Percentiles rank a stretch among this genome's conserved stretches.
Conservation (phyloP, 805 yeast genomes). For the Yarrowia sp. region DNA sequence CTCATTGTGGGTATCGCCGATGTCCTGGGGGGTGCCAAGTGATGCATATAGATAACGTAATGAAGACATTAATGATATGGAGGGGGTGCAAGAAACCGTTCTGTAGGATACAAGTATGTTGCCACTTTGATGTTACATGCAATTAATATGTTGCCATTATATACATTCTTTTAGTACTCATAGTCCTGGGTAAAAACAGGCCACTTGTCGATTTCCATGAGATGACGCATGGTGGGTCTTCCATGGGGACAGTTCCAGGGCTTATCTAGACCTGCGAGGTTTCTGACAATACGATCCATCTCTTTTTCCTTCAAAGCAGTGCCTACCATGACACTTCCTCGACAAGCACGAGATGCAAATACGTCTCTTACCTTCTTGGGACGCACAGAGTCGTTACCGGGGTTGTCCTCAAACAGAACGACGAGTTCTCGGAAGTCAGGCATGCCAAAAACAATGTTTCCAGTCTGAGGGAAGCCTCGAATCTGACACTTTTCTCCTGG, state of each 20-base stretch:
- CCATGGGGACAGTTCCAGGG: slow-evolving; percentile 99
- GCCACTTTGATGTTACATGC: too few species aligned
- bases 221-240: slow-evolving; percentile 93
- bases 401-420: slow-evolving; percentile 65
- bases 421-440: slow-evolving; percentile 79
- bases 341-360: slow-evolving; percentile 95
- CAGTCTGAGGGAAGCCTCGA: slow-evolving; percentile 74
- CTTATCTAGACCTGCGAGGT: slow-evolving; percentile 75
- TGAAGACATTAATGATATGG: neutral
- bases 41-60: too few species aligned
- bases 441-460: slow-evolving; percentile 67
- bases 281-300: slow-evolving; percentile 73
- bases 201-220: slow-evolving; percentile 58
- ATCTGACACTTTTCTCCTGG: slow-evolving; percentile 67
- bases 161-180: neutral
- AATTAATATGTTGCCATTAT: neutral
- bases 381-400: slow-evolving; percentile 55
- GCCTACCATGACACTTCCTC: slow-evolving; percentile 95
- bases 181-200: slow-evolving; percentile 11
- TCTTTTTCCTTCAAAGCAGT: slow-evolving; percentile 61
- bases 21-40: slow-evolving; percentile 26
- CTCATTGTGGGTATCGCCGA: slow-evolving; percentile 61
- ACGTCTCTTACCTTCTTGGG: slow-evolving; percentile 82
- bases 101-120: neutral
- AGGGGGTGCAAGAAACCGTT: neutral